A percentile compares a stretch with the other conserved stretches of the same genome.
phyloP scores from a whole-genome alignment of 1,284 basidiomycete genomes.

The Sporisorium reilianum region DNA sequence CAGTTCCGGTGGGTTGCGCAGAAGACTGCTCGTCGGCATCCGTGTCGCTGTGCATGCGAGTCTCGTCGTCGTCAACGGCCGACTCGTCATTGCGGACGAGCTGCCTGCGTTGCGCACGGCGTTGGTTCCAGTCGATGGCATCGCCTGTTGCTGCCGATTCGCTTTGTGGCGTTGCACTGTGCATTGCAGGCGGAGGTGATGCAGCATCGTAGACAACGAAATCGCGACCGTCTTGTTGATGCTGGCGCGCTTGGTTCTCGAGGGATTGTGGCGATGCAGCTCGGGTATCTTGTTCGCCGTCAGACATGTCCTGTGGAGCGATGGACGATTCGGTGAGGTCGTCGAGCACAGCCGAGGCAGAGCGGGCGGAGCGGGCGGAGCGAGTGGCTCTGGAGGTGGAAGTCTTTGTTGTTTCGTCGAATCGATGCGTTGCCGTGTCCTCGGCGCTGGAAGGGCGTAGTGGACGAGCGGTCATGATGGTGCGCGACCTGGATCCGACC shows the following conservation, averaged over 20 bases:
- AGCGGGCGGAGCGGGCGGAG: conserved; percentile 30
- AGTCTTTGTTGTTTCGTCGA: conserved; percentile 37
- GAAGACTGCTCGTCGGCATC: background rate
- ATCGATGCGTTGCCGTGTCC: conserved; percentile 16
- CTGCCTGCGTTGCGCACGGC: conserved; percentile 33
- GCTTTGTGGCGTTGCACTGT: conserved; percentile 9
- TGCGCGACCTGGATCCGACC: conserved; percentile 40
- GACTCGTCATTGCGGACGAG: conserved; percentile 42
- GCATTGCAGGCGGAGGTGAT: conserved; percentile 13
- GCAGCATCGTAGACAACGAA: conserved; percentile 39
- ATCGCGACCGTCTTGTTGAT: conserved; percentile 21
- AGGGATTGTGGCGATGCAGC: background rate
- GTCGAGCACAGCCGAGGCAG: conserved; percentile 42
- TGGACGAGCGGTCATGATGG: conserved; percentile 45
- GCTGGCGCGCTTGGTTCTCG: background rate
- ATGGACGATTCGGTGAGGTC: conserved; percentile 50
- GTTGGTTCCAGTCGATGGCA: conserved; percentile 29
- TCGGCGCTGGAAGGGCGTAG: conserved; percentile 18
- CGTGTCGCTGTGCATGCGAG: conserved; percentile 9
- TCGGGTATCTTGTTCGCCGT: conserved; percentile 3
- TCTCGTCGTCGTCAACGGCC: conserved; percentile 36
- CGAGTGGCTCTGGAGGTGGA: conserved; percentile 30
- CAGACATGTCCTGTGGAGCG: conserved; percentile 26
- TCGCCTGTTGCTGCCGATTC: background rate
- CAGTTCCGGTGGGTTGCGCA: conserved; percentile 13